phyloP scores from a whole-genome alignment of 1,284 basidiomycete species.

The Trichosporon asahii region DNA sequence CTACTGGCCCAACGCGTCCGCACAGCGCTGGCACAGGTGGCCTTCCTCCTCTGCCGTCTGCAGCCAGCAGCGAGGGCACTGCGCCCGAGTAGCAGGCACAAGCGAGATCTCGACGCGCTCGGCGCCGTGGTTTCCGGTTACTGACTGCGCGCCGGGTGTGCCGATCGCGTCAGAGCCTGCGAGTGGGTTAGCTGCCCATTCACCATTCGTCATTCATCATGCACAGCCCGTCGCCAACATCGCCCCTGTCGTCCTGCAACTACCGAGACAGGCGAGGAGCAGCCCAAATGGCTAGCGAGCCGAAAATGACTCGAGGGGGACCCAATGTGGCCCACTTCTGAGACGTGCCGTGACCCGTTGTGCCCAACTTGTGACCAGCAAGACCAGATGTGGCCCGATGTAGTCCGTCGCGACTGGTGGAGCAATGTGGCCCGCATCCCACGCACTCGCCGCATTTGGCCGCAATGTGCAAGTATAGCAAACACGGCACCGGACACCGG shows the following conservation, averaged over 20 bases:
- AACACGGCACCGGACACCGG: neutral
- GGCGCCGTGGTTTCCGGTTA: neutral
- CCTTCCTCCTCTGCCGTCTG: slow-evolving; percentile 57
- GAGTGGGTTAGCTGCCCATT: neutral
- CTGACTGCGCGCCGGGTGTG: slow-evolving; percentile 23
- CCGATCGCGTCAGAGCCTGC: neutral
- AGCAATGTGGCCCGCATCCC: neutral
- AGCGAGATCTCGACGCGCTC: slow-evolving; percentile 41
- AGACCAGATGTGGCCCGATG: neutral
- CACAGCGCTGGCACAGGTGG: slow-evolving; percentile 63
- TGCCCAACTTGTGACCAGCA: no score
- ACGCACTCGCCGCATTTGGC: neutral
- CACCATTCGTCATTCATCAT: neutral
- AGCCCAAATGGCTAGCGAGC: slow-evolving; percentile 7
- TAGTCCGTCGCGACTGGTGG: neutral
- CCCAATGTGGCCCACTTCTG: no score
- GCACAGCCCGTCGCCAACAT: neutral
- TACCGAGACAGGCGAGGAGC: neutral
- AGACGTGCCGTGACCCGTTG: no score
- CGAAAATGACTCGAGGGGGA: neutral
- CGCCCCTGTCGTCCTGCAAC: neutral
- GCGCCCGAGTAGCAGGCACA: slow-evolving; percentile 57
- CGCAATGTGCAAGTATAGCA: neutral
- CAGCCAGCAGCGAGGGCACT: slow-evolving; percentile 79
- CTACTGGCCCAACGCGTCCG: neutral